Conservation (phyloP, 805 yeast species). For the Candida insectorum region DNA sequence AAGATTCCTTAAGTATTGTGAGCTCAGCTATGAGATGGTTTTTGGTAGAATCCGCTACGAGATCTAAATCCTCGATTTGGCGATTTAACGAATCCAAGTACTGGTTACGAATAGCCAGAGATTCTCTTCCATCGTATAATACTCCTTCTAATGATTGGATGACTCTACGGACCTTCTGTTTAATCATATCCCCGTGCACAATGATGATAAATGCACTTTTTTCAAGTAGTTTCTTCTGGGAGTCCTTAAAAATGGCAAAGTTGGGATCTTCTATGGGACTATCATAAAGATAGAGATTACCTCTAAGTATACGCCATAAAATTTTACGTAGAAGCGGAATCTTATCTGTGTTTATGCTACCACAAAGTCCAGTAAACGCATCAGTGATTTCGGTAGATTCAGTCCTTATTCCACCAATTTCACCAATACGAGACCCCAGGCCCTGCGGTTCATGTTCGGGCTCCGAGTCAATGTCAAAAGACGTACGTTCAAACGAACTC, state of each 20-base stretch:
- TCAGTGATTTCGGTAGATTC: conserved; percentile 17
- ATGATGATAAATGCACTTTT: conserved; percentile 38
- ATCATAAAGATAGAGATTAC: conserved; percentile 40
- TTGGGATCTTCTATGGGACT: conserved; percentile 22
- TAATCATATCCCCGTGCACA: conserved; percentile 38
- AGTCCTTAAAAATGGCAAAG: conserved; percentile 3
- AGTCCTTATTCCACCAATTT: conserved; percentile 12
- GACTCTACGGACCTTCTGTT: conserved; percentile 31
- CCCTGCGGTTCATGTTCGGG: neutral
- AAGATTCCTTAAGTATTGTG: conserved; percentile 31
- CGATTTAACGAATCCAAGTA: conserved; percentile 28
- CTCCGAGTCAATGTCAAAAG: no score
- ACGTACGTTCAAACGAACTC: no score
- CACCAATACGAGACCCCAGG: no score
- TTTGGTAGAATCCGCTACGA: conserved; percentile 31
- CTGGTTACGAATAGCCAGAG: conserved; percentile 20
- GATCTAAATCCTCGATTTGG: conserved; percentile 28
- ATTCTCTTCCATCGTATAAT: conserved; percentile 32
- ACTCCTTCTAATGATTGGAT: conserved; percentile 37
- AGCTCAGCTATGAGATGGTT: conserved; percentile 37
- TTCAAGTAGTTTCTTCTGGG: conserved; percentile 16
- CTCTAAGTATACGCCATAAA: conserved; percentile 42
- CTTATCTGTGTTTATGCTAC: conserved; percentile 33
- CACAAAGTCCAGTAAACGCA: conserved; percentile 32
- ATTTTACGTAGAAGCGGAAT: conserved; percentile 36